A percentile compares a stretch with the other conserved stretches of the same genome.
These are phyloP conservation scores for Talaromyces sp. DNA, from an alignment of 2,329 filamentous ascomycete species.

Conservation along the genomic window DNA sequence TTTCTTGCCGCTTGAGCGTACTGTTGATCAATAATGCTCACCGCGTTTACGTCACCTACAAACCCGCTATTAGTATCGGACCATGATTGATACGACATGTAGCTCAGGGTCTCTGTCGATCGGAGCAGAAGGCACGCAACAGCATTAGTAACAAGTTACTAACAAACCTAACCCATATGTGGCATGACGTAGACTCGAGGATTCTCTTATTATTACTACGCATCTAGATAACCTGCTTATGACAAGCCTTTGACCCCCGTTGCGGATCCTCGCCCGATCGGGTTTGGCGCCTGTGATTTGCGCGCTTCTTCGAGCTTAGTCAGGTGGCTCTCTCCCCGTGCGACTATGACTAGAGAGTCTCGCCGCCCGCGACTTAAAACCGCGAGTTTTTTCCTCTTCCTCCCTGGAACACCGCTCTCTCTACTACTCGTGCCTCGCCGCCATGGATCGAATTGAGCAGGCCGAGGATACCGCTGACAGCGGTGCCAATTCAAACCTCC, in stretches of 20 bases:
- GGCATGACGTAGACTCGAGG: too few relatives aligned
- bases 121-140: too few relatives aligned
- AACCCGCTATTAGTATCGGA: too few relatives aligned
- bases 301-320: not conserved
- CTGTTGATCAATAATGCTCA: too few relatives aligned
- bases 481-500: constrained; percentile 3
- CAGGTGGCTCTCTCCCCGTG: not conserved
- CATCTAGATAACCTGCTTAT: not conserved
- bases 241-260: not conserved
- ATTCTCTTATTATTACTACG: too few relatives aligned
- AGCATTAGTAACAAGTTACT: too few relatives aligned
- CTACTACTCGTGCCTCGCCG: not conserved
- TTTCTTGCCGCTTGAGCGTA: too few relatives aligned
- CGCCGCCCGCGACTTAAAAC: not conserved
- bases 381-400: not conserved
- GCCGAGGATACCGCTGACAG: constrained; percentile 19
- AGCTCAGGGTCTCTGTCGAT: too few relatives aligned
- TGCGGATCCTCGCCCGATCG: not conserved
- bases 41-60: too few relatives aligned
- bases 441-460: constrained; percentile 38
- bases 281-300: not conserved
- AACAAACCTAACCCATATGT: too few relatives aligned
- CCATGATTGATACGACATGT: too few relatives aligned
- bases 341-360: not conserved
- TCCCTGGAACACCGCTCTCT: not conserved